Percentiles rank a stretch among this genome's conserved stretches.
Evolutionary conservation across 225 moss, liverwort and hornwort genomes (phyloP).

Genomic region (Asterella californica): DNA sequence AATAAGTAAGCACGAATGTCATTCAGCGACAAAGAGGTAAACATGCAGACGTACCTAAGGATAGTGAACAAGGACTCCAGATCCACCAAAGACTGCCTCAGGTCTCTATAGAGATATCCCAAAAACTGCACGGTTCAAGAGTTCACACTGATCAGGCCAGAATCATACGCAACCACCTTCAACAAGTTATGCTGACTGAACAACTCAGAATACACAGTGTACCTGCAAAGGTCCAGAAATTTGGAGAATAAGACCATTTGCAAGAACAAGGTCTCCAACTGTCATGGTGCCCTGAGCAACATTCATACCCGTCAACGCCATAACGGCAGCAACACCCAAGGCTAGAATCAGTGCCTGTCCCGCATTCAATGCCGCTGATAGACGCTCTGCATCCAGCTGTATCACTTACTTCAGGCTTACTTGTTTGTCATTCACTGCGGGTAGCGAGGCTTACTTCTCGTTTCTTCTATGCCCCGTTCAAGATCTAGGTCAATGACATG

Average conservation of each 20-base stretch:
- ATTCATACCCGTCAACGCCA: conserved; percentile 82
- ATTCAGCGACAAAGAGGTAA: not conserved
- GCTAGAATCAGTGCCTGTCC: conserved; percentile 89
- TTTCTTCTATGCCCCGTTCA: not conserved
- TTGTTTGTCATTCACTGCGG: not conserved
- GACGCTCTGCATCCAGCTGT: conserved; percentile 93
- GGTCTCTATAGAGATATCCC: conserved; percentile 92
- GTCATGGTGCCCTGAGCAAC: conserved; percentile 68
- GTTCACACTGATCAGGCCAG: not conserved
- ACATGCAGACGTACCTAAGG: conserved; percentile 50
- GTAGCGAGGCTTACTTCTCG: not conserved
- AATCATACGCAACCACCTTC: not conserved
- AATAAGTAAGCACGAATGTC: not conserved
- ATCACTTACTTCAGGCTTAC: conserved; percentile 46
- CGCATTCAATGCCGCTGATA: conserved; percentile 95
- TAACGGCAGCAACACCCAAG: conserved; percentile 78
- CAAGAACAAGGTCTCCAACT: conserved; percentile 91
- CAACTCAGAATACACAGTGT: not conserved
- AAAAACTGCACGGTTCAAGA: conserved; percentile 59
- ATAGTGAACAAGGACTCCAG: conserved; percentile 87
- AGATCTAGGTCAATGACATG: not conserved
- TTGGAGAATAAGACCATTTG: conserved; percentile 91
- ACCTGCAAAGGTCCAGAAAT: conserved; percentile 96
- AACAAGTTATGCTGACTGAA: not conserved
- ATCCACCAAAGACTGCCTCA: conserved; percentile 93